Percentiles rank a stretch among this genome's conserved stretches.
phyloP scores from a whole-genome alignment of 2,329 filamentous ascomycete genomes.

The Fusarium heterosporum region DNA sequence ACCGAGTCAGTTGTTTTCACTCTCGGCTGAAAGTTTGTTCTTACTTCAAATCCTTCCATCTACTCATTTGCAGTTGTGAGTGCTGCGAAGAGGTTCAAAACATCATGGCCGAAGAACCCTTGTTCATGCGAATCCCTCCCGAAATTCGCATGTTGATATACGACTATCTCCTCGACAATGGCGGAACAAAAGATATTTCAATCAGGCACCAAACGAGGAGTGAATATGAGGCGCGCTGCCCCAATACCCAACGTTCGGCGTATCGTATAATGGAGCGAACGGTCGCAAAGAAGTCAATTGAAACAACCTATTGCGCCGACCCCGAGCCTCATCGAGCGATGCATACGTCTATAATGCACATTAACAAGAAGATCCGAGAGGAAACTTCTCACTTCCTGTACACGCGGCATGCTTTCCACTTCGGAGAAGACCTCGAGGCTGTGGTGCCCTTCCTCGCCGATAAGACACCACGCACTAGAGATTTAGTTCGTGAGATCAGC shows the following conservation, averaged over 20 bases:
- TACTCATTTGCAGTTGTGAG: background rate
- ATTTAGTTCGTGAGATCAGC: conserved; percentile 61
- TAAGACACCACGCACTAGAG: conserved; percentile 61
- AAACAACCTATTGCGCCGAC: conserved; percentile 64
- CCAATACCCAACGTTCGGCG: conserved; percentile 46
- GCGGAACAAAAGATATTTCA: conserved; percentile 52
- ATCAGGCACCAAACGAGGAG: conserved; percentile 55
- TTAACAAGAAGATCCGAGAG: conserved; percentile 61
- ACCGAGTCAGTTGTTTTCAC: conserved; percentile 17
- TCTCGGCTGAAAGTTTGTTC: background rate
- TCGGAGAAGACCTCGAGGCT: conserved; percentile 70
- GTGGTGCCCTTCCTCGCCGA: conserved; percentile 70
- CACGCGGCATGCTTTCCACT: conserved; percentile 67
- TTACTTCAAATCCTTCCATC: background rate
- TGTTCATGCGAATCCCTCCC: conserved; percentile 53
- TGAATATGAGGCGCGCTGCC: conserved; percentile 38
- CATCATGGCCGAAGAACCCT: conserved; percentile 40
- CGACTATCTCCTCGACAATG: conserved; percentile 57
- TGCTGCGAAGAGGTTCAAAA: background rate
- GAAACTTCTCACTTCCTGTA: conserved; percentile 70
- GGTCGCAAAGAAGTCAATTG: conserved; percentile 55
- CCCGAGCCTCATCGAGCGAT: conserved; percentile 45
- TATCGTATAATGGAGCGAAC: conserved; percentile 58
- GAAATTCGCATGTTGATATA: conserved; percentile 60
- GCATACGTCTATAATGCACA: conserved; percentile 60